Conservation (phyloP, 768 basidiomycete species). For the Kwoniella sp. region DNA sequence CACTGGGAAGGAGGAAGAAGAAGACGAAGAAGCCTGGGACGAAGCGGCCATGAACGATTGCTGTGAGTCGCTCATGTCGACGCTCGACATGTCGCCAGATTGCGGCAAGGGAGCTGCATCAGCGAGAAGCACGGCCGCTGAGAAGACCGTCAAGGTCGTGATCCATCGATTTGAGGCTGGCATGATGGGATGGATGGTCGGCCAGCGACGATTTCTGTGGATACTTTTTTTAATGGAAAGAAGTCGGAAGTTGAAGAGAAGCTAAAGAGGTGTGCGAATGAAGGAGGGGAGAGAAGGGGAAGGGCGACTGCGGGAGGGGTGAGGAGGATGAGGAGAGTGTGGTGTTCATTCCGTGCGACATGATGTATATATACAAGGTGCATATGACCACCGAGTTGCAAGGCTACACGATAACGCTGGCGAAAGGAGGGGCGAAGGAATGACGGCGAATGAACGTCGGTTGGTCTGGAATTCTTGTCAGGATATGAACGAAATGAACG, state of each 20-base stretch:
- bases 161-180: slow-evolving; percentile 6
- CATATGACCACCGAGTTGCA: neutral
- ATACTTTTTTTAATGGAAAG: neutral
- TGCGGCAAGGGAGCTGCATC: slow-evolving; percentile 14
- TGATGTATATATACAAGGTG: neutral
- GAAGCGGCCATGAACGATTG: neutral
- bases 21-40: neutral
- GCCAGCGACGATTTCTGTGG: slow-evolving; percentile 16
- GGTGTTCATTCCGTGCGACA: neutral
- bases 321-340: neutral
- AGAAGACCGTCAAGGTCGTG: slow-evolving; percentile 9
- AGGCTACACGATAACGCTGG: too few species aligned
- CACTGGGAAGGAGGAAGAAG: neutral
- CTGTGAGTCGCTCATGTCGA: neutral
- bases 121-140: slow-evolving; percentile 2
- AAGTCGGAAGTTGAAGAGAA: neutral
- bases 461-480: neutral
- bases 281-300: too few species aligned
- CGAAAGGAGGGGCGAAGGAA: neutral
- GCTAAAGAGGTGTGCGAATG: too few species aligned
- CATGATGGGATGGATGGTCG: slow-evolving; percentile 9
- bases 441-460: neutral
- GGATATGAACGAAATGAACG: too few species aligned
- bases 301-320: neutral
- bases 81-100: neutral